phyloP scores from a whole-genome alignment of 192 early-diverging fungal species.

The Umbelopsis vinacea region DNA sequence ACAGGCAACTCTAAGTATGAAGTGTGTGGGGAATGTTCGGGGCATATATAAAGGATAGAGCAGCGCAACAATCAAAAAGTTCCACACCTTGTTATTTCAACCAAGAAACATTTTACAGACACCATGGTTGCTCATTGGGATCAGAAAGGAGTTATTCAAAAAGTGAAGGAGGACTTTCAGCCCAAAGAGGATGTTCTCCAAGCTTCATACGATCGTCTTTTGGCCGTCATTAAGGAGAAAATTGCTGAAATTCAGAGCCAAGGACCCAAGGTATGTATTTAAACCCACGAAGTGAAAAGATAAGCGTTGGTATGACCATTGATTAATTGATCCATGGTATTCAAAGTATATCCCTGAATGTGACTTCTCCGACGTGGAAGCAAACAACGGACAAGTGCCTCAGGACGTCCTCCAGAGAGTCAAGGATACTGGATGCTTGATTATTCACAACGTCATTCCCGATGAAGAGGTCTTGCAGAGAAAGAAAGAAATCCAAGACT shows the following conservation, averaged over 20 bases:
- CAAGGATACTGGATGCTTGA: conserved; percentile 5
- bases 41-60: neutral
- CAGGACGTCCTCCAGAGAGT: neutral
- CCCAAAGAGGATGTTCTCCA: neutral
- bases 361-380: neutral
- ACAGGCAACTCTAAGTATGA: conserved; percentile 13
- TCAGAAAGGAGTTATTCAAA: neutral
- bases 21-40: conserved; percentile 7
- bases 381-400: conserved; percentile 11
- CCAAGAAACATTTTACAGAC: neutral
- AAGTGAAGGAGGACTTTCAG: conserved; percentile 1
- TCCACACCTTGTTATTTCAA: neutral
- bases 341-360: conserved; percentile 7
- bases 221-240: neutral
- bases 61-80: neutral
- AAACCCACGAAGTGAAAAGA: neutral
- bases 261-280: conserved; percentile 5
- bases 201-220: conserved; percentile 15
- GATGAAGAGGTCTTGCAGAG: conserved; percentile 4
- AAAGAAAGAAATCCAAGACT: conserved; percentile 12
- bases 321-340: neutral
- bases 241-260: neutral
- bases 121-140: conserved; percentile 12
- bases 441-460: conserved; percentile 11
- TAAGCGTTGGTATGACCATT: neutral